Evolutionary conservation across 2,329 filamentous ascomycete genomes (phyloP), one percentile per base, ranked within the genome.

Genomic region (Fusarium newnesense): DNA sequence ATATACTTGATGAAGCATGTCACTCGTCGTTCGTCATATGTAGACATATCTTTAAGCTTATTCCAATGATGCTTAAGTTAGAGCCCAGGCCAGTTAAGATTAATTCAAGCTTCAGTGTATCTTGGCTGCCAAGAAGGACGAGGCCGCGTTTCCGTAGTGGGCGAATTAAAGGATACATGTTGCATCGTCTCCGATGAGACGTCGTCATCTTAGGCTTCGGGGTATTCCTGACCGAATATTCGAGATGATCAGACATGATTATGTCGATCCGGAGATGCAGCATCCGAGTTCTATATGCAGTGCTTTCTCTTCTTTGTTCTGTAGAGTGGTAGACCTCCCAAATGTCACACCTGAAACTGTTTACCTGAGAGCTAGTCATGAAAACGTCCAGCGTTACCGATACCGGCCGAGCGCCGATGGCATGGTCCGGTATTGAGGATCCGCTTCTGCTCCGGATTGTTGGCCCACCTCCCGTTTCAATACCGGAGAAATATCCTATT

Each of bases 401-500:
- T 30, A 54, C 34, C 36, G 26, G 26, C 52, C 26, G 34, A n/a
- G 47, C 21, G 24, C 61, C 61, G 30, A 60, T 47, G n/a, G 58
- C 24, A 46, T 43, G 44, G 49, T 39, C 59, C 50, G 59, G 73
- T 36, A 60, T 34, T n/a, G 16, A 37, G 30, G 19, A 52, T 50
- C 61, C 60, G 60, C 66, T 52, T 36, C 18, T 47, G 26, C n/a
- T 43, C 62, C 46, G 57, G 39, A 37, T 60, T 62, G 28, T 39
- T 58, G 63, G 73, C 53, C 30, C 44, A 64, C 43, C 47, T 47
- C 50, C 62, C 54, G 71, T 74, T 73, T 72, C 62, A 43, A 19
- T 37, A 13, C 18, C 73, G 75, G 75, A 73, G 73, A 77, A 76
- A 66, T 73, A 42, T 76, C 40, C 47, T 37, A 76, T 77, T 76